Evolutionary conservation across 768 basidiomycete species (phyloP).

Genomic region (Rhizopogon rudus): DNA sequence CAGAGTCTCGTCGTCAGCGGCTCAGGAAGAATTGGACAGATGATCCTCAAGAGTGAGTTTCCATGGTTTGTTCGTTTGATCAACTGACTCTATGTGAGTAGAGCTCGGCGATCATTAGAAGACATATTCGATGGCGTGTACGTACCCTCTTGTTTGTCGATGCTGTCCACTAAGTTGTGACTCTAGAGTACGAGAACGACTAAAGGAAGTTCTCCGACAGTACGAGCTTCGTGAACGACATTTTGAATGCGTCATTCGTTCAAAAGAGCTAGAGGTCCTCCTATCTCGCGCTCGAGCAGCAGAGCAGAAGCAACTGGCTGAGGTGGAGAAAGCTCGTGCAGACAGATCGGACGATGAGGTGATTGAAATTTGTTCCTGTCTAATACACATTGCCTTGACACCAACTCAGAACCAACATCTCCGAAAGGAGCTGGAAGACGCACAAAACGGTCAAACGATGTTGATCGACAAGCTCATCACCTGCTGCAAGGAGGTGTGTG

Average conservation of each 20-base stretch:
- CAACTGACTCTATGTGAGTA: conserved; percentile 22
- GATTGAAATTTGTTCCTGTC: conserved; percentile 18
- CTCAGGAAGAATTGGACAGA: conserved; percentile 81
- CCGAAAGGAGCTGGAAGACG: conserved; percentile 74
- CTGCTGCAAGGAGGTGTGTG: conserved; percentile 81
- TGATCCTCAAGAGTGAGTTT: conserved; percentile 64
- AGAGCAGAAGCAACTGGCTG: conserved; percentile 80
- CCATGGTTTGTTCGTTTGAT: background rate
- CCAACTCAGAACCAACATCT: conserved; percentile 55
- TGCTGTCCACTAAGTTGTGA: background rate
- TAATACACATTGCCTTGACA: background rate
- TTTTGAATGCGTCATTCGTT: conserved; percentile 89
- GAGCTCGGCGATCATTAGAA: conserved; percentile 70
- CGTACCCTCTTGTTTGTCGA: conserved; percentile 25
- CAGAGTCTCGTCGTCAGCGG: conserved; percentile 59
- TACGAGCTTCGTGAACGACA: conserved; percentile 89
- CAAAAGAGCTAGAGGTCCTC: conserved; percentile 86
- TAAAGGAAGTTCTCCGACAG: conserved; percentile 83
- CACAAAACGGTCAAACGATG: conserved; percentile 71
- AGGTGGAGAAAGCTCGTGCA: conserved; percentile 64
- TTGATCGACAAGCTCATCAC: conserved; percentile 80
- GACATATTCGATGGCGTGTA: conserved; percentile 86
- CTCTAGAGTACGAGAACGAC: conserved; percentile 71
- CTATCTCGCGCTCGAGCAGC: conserved; percentile 84
- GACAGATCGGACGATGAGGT: conserved; percentile 76